Base-by-base conservation (phyloP, 345 rosid genomes). In the Gossypium herbaceum region DNA sequence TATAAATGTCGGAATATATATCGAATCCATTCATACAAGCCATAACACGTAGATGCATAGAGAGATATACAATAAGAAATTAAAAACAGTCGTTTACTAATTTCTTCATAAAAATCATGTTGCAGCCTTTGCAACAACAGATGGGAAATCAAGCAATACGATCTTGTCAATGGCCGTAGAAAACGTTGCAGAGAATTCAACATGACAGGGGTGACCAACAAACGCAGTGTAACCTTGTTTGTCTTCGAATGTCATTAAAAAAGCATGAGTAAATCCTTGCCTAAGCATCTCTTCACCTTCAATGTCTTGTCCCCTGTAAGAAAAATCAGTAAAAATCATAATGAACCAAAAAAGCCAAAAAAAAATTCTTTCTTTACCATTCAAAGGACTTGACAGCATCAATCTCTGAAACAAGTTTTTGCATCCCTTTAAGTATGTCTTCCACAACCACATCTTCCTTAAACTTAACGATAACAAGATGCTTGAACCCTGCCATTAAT, bases 221-320 rank as follows among this genome's bases (percentile, higher is more conserved):
- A 90, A 92, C 41, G 97, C 81, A 51, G 76, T 73, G 77, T 83
- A 88, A 74, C 87, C 98, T 78, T 92, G 96, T 79, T 91, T 92
- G 25, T 81, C 88, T 68, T 83, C 84, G 79, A 95, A 92, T 56
- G 91, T 89, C 94, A 91, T 90, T 13, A 87, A 44, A 84, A 95
- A 86, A 68, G 88, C 90, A 71, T 95, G 98, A 22, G 94, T 88
- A 24, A 88, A 92, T 19, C 98, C 99, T 85, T 95, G 98, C 62
- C 88, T 88, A n/a, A 95, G 89, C 96, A 91, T 86, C 79, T 95
- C 97, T 15, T 77, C 88, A 68, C 97, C 84, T 79, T 94, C 97
- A 13, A 77, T 74, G 77, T 94, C 98, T 48, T 88, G 80, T 13
- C 99, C 99, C 97, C 98, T 91, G 84, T 10, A 10, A 74, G 16